Percentiles rank a stretch among this genome's conserved stretches.
phyloP scores from a whole-genome alignment of 169 alveolate species.

The Eimeria acervulina region DNA sequence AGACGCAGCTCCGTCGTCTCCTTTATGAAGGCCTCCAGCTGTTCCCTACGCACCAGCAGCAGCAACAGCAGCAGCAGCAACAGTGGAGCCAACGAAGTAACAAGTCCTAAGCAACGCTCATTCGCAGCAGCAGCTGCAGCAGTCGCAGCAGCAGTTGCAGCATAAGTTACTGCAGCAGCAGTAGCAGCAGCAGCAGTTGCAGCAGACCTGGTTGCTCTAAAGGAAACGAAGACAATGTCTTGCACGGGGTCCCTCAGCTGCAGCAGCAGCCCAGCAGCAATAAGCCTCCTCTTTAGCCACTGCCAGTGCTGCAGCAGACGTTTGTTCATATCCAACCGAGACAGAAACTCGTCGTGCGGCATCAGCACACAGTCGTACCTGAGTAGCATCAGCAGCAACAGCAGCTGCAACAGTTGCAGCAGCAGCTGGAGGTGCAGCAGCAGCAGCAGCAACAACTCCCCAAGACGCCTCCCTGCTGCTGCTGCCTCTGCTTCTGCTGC shows the following conservation, averaged over 20 bases:
- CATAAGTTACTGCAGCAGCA: constrained; percentile 17
- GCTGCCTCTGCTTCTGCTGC: not conserved
- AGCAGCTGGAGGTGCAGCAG: not conserved
- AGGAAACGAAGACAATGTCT: not conserved
- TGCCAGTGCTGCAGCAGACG: constrained; percentile 49
- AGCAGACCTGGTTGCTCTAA: constrained; percentile 26
- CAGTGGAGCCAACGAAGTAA: not conserved
- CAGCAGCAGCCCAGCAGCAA: constrained; percentile 49
- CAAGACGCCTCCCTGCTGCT: not conserved
- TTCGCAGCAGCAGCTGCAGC: not conserved
- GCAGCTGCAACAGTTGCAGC: constrained; percentile 33
- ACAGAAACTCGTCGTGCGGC: constrained; percentile 18
- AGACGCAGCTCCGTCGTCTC: constrained; percentile 17
- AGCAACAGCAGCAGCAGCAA: constrained; percentile 27
- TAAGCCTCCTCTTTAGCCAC: not conserved
- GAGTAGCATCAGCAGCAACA: not conserved
- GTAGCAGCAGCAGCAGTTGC: constrained; percentile 14
- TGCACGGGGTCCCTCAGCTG: constrained; percentile 36
- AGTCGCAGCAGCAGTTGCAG: not conserved
- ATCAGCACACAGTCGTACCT: constrained; percentile 26
- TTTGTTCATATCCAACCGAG: not conserved
- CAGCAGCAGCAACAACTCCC: constrained; percentile 2
- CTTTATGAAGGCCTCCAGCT: constrained; percentile 22
- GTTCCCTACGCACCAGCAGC: constrained; percentile 12
- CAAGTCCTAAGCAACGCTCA: not conserved